A percentile compares a stretch with the other conserved stretches of the same genome.
These are phyloP conservation scores for Neurospora sublineolata DNA, from an alignment of 495 filamentous ascomycete species.

Conservation along the genomic window DNA sequence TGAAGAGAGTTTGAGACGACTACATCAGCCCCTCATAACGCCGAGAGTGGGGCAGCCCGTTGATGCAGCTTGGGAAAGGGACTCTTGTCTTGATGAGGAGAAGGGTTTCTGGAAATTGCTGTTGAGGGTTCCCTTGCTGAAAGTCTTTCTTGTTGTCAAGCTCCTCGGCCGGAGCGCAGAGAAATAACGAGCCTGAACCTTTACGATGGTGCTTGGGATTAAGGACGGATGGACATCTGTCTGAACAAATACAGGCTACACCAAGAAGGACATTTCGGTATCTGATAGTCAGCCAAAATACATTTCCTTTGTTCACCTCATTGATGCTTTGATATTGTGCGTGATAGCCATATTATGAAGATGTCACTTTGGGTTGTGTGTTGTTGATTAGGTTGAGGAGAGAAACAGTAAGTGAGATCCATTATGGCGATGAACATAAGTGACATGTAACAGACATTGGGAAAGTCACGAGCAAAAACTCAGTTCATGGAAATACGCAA, in stretches of 20 bases:
- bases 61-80: slow-evolving; percentile 1
- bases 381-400: too few species aligned
- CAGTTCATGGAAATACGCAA: not conserved
- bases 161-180: not conserved
- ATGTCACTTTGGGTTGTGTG: not conserved
- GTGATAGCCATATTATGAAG: not conserved
- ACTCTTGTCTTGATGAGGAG: not conserved
- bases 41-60: slow-evolving; percentile 15
- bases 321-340: not conserved
- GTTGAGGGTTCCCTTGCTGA: slow-evolving; percentile 5
- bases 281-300: not conserved
- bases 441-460: too few species aligned
- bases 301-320: not conserved
- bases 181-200: slow-evolving; percentile 2
- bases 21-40: slow-evolving; percentile 15
- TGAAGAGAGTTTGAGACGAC: slow-evolving; percentile 3
- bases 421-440: too few species aligned
- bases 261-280: not conserved
- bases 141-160: not conserved
- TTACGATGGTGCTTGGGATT: not conserved
- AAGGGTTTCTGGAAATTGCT: slow-evolving; percentile 1
- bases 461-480: not conserved
- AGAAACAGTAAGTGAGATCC: too few species aligned
- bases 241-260: slow-evolving; percentile 7
- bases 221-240: not conserved